These are phyloP conservation scores for Geotrichum aggregatum DNA, from an alignment of 1,139 yeast genomes.

Conservation along the genomic window DNA sequence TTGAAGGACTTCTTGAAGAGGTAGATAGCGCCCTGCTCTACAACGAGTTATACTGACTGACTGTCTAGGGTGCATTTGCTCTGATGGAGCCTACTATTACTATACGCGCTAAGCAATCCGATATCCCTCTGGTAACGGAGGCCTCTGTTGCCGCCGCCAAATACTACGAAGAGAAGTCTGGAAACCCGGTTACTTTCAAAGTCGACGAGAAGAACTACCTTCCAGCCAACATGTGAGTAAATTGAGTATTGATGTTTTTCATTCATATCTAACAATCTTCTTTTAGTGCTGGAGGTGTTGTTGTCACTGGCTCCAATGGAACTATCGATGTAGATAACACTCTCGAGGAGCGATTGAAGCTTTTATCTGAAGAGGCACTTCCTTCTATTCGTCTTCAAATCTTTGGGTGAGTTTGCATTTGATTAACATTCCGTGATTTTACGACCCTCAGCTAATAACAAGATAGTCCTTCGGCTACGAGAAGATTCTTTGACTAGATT, in stretches of 20 bases:
- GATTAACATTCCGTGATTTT: not conserved
- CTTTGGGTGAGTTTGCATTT: conserved; percentile 2
- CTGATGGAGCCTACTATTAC: conserved; percentile 71
- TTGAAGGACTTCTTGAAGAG: conserved; percentile 45
- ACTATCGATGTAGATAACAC: conserved; percentile 90
- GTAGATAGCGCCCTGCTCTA: conserved; percentile 29
- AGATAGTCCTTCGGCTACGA: conserved; percentile 8
- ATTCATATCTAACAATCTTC: not conserved
- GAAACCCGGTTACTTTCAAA: conserved; percentile 31
- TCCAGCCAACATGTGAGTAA: conserved; percentile 37
- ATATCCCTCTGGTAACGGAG: conserved; percentile 51
- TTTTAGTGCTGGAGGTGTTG: conserved; percentile 78
- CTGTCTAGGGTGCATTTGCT: conserved; percentile 41
- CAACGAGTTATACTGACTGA: no score
- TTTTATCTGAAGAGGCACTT: conserved; percentile 77
- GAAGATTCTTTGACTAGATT: conserved; percentile 13
- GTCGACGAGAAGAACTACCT: conserved; percentile 57
- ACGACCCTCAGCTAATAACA: no score
- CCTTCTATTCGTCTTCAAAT: conserved; percentile 61
- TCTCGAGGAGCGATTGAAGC: conserved; percentile 83
- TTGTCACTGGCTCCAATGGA: conserved; percentile 65
- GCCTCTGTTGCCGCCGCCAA: conserved; percentile 61
- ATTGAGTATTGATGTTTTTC: not conserved
- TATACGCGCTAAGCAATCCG: conserved; percentile 31
- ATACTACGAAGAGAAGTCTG: conserved; percentile 53